Conservation (phyloP, 352 stramenopile species). For the Vaucheria bursata region DNA sequence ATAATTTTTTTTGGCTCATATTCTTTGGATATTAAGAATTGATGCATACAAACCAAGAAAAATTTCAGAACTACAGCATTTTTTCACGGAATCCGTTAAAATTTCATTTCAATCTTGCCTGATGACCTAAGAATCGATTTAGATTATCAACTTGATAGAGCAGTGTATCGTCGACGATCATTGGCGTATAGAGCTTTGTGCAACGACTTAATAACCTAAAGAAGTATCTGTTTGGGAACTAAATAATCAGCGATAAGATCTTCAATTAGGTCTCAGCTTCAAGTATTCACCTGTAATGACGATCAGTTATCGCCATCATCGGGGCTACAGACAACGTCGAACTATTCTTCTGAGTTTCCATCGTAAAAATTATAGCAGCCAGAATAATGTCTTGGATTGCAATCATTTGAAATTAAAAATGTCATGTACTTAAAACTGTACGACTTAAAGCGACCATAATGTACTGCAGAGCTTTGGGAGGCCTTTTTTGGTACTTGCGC, state of each 20-base stretch:
- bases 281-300: conserved; percentile 39
- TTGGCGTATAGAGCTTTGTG: conserved; percentile 50
- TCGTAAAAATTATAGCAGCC: too few species aligned
- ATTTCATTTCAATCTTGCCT: not conserved
- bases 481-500: too few species aligned
- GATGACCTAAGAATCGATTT: conserved; percentile 25
- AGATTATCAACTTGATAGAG: conserved; percentile 42
- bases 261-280: not conserved
- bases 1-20: not conserved
- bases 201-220: conserved; percentile 41
- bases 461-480: too few species aligned
- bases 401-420: too few species aligned
- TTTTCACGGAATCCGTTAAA: not conserved
- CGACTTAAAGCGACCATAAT: too few species aligned
- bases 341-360: conserved; percentile 17
- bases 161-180: conserved; percentile 47
- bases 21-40: not conserved
- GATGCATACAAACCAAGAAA: not conserved
- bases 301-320: conserved; percentile 49
- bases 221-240: conserved; percentile 22
- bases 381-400: too few species aligned
- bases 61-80: not conserved
- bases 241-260: not conserved
- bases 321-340: conserved; percentile 32
- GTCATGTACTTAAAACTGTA: too few species aligned